Percentiles rank a stretch among this genome's conserved stretches.
These are phyloP conservation scores for Collariella sp. DNA, from an alignment of 495 filamentous ascomycete species.

Conservation along the genomic window DNA sequence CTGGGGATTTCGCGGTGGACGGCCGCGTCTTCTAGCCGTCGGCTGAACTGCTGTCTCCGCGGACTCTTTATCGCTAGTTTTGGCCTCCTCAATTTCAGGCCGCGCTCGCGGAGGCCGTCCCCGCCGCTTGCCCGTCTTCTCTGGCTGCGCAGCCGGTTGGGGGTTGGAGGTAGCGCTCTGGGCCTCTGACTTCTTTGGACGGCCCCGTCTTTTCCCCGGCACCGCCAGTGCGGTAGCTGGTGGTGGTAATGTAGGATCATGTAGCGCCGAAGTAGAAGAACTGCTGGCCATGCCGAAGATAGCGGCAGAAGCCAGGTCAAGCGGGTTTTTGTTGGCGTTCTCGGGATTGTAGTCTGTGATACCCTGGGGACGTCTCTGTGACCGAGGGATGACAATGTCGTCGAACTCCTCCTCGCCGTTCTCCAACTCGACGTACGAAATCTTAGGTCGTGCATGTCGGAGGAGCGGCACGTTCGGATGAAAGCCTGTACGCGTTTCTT, in stretches of 20 bases:
- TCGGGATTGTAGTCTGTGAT: constrained; percentile 13
- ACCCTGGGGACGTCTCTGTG: constrained; percentile 14
- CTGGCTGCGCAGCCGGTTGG: background rate
- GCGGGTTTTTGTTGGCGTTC: constrained; percentile 22
- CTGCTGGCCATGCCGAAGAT: constrained; percentile 15
- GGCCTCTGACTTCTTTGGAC: constrained; percentile 19
- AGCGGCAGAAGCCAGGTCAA: constrained; percentile 34
- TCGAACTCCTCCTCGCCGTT: constrained; percentile 32
- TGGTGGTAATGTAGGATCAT: background rate
- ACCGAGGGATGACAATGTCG: constrained; percentile 26
- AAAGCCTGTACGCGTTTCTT: constrained; percentile 15
- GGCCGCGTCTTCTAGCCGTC: constrained; percentile 19
- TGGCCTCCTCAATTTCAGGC: constrained; percentile 16
- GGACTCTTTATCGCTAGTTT: constrained; percentile 8
- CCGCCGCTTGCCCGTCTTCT: constrained; percentile 6
- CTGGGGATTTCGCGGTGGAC: constrained; percentile 15
- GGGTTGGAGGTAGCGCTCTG: background rate
- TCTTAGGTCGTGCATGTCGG: constrained; percentile 38
- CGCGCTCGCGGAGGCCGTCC: constrained; percentile 19
- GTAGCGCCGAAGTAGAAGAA: background rate
- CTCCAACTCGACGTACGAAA: constrained; percentile 34
- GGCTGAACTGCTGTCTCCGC: background rate
- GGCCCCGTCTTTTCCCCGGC: constrained; percentile 18
- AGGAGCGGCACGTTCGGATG: constrained; percentile 31
- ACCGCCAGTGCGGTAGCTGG: background rate